phyloP scores from a whole-genome alignment of 129 eudicot species.

The Smallanthus sonchifolius region DNA sequence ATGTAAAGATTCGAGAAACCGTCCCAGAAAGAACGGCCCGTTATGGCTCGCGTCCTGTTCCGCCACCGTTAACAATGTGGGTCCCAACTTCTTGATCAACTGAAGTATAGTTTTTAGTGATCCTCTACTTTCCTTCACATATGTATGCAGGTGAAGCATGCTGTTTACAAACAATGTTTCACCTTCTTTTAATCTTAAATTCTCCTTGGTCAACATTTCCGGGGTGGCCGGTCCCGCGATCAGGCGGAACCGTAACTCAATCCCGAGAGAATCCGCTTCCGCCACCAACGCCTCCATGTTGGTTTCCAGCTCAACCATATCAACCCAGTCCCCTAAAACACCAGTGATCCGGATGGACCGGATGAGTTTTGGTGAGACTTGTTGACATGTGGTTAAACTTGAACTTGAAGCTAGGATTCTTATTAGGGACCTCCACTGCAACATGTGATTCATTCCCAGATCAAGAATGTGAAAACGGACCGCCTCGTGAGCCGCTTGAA shows the following conservation, averaged over 20 bases:
- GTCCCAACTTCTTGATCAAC: conserved; percentile 55
- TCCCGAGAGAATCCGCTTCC: conserved; percentile 45
- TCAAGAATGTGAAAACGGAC: conserved; percentile 52
- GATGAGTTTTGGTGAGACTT: conserved; percentile 34
- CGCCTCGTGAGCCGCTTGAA: conserved; percentile 39
- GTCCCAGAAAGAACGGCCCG: conserved; percentile 68
- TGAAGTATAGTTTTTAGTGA: conserved; percentile 58
- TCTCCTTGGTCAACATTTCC: conserved; percentile 41
- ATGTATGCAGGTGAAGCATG: conserved; percentile 55
- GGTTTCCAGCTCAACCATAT: conserved; percentile 30
- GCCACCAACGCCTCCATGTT: conserved; percentile 26
- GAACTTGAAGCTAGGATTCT: conserved; percentile 36
- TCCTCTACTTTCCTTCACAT: conserved; percentile 63
- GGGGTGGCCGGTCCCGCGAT: conserved; percentile 45
- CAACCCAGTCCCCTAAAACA: conserved; percentile 41
- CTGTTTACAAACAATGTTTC: conserved; percentile 55
- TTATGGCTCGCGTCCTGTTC: conserved; percentile 84
- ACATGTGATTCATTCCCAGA: conserved; percentile 54
- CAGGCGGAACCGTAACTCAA: conserved; percentile 32
- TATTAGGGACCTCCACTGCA: conserved; percentile 59
- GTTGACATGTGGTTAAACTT: conserved; percentile 4
- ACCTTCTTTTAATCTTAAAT: conserved; percentile 37
- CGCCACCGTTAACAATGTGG: conserved; percentile 53
- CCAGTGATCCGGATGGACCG: conserved; percentile 54
- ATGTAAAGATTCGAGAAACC: conserved; percentile 70